Evolutionary conservation across 2,329 filamentous ascomycete species (phyloP).

Genomic region (Botrytis aclada): DNA sequence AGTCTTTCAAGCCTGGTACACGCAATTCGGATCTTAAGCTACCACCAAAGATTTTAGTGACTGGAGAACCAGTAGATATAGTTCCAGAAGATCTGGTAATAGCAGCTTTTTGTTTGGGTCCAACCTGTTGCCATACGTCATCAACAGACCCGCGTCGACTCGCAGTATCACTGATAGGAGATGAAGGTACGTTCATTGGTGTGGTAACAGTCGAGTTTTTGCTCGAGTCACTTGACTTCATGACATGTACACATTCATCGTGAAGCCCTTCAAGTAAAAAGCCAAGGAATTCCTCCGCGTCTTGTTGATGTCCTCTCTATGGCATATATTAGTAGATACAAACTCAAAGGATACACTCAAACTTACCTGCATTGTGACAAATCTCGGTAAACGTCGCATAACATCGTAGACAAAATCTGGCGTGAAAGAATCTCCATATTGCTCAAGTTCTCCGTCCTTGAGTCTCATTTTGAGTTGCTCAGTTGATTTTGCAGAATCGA

Average conservation of each 20-base stretch:
- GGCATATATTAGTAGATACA: conserved; percentile 29
- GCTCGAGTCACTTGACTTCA: conserved; percentile 44
- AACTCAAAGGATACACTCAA: conserved; percentile 6
- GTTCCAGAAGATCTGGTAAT: conserved; percentile 82
- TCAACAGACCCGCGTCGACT: conserved; percentile 40
- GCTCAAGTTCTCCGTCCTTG: conserved; percentile 80
- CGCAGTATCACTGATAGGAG: conserved; percentile 44
- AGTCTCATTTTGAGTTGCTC: conserved; percentile 72
- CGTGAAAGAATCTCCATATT: conserved; percentile 86
- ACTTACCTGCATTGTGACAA: conserved; percentile 85
- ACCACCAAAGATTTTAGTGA: conserved; percentile 93
- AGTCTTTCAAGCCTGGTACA: conserved; percentile 82
- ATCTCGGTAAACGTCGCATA: conserved; percentile 80
- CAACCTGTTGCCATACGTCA: conserved; percentile 91
- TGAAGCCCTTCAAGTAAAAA: conserved; percentile 90
- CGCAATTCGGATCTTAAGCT: conserved; percentile 85
- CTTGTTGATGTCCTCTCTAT: conserved; percentile 90
- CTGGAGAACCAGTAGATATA: conserved; percentile 71
- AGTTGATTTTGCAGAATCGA: conserved; percentile 71
- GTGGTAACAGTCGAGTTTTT: conserved; percentile 46
- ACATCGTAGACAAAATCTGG: conserved; percentile 96
- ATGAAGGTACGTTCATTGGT: conserved; percentile 41
- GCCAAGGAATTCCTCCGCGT: conserved; percentile 94
- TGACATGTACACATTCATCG: conserved; percentile 81
- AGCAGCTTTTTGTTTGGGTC: conserved; percentile 82